Base-by-base conservation (phyloP, 768 basidiomycete species). In the Phylloporus arenicola region DNA sequence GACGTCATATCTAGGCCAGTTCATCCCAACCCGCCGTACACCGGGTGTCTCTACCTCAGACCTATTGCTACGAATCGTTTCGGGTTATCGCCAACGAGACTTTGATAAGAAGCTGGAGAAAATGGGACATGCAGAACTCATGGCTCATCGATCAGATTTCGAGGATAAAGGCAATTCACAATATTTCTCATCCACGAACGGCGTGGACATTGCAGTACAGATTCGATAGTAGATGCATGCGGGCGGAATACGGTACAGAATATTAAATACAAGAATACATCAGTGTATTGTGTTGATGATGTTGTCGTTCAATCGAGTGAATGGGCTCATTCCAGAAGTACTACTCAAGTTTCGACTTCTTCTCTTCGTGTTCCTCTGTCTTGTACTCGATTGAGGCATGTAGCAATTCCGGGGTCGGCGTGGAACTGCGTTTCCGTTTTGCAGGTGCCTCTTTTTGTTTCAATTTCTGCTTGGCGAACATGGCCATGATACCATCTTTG, bases 21-120 rank as follows among this genome's bases (percentile, higher is more conserved):
- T 99, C 68, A 75, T 98, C 38, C 95, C 96, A 0, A 99, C 95
- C 3, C 81, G 92, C 13, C 86, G 95, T 46, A 98, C 96, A 4
- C 92, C 92, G 0, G 92, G 92, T 9, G 81, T 97, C 9, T 96
- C 93, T 10, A 99, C 96, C 0, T 95, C 93, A 0, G 86, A 89
- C 33, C 77, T 98, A 17, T 79, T 99, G 33, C 91, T 92, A 64
- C 85, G 96, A 22, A 93, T 98, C 61, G 89, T 98, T 16, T 76
- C 79, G 14, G 84, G 87, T 14, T 97, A 98, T 68, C 78, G 92
- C 22, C 81, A 81, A 40, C 77, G 89, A 16, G 81, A 86, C 52
- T 93, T 95, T 65, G 95, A 98, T 66, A 78, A 76, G 46, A 99
- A 98, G 70, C 70, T 97, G 37, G 80, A 79, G 51, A 92, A 86